Base-by-base conservation (phyloP, 129 eudicot species). In the Ambrosia trifida region DNA sequence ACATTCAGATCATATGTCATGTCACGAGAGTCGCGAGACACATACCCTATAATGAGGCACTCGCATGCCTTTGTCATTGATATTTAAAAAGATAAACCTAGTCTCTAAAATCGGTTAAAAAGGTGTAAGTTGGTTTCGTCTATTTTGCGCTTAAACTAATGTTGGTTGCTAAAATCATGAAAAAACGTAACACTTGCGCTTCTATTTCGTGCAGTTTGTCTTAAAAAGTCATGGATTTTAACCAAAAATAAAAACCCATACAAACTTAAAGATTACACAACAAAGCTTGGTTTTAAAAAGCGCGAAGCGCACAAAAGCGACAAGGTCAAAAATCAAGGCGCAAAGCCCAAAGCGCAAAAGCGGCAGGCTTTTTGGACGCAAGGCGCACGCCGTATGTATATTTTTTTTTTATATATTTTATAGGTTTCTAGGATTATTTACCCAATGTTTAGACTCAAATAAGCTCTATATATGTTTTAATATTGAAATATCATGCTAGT, bases 141-240 rank as follows among this genome's bases (percentile, higher is more conserved):
- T 11, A 56, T 56, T 56, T 56, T 24, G 62, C 7, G 35, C n/a
- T 56, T 24, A 56, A 56, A 20, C 62, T 56, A 56, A 56, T 20
- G 62, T 56, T 56, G 62, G 62, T 56, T 56, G 62, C 62, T 10
- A 56, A 56, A 56, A 20, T 56, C 36, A 56, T 56, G 62, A 56
- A 24, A 54, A 56, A 56, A 3, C 12, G 32, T 56, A 56, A 56
- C 3, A 3, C 62, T 54, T 20, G 14, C 61, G 14, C 61, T 20
- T 56, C 62, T 56, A 3, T 20, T 56, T 56, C 11, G 62, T 56
- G 62, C 62, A 54, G 33, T 13, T 20, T 56, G 36, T 14, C 35
- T 24, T 56, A 24, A 56, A 24, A 56, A 56, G 6, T 24, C 28
- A 20, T 1, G 14, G 35, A 56, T 24, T 24, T 8, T 56, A 11